Evolutionary conservation across 805 yeast species (phyloP), one percentile per base, ranked within the genome.

Genomic region (Zygotorulaspora florentina): DNA sequence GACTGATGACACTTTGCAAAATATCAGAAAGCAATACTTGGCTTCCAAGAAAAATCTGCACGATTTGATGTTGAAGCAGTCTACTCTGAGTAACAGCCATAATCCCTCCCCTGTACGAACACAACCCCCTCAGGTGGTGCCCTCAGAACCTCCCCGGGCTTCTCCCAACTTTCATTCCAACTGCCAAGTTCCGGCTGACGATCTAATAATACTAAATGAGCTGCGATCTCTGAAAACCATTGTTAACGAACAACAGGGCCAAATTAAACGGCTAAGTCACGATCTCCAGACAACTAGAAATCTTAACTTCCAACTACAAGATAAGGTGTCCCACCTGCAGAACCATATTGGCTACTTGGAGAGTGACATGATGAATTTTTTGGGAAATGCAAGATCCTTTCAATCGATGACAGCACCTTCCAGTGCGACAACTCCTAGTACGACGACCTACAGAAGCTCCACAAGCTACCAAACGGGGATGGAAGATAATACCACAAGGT

Each of bases 1-100:
- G 17, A 54, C 51, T 15, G 66, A 63, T 46, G 67, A 63, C 39
- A 62, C 67, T 10, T 42, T 62, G 17, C 59, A 55, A 40, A 58
- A 55, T 40, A 54, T 62, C 8, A 56, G 62, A 37, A 54, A 55
- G 36, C 60, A 62, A 40, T 62, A 59, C 35, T 44, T 58, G 45
- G 58, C 56, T 12, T 59, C 63, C 11, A 62, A 54, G 54, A 52
- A 54, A 43, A 56, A 54, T 20, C 43, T 56, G 33, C 56, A 56
- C n/a, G 56, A 50, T n/a, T 48, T 56, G 34, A 51, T 56, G 49
- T 39, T 34, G 44, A 51, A 48, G 37, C 51, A 55, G 39, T 44
- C 51, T 35, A 37, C 28, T 10, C 35, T 28, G 16, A 45, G 42
- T 16, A 40, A 33, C 37, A 17, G 47, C 37, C 20, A 11, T 3